These are phyloP conservation scores for Sporothrix pallida DNA, from an alignment of 2,329 filamentous ascomycete species.

Conservation along the genomic window DNA sequence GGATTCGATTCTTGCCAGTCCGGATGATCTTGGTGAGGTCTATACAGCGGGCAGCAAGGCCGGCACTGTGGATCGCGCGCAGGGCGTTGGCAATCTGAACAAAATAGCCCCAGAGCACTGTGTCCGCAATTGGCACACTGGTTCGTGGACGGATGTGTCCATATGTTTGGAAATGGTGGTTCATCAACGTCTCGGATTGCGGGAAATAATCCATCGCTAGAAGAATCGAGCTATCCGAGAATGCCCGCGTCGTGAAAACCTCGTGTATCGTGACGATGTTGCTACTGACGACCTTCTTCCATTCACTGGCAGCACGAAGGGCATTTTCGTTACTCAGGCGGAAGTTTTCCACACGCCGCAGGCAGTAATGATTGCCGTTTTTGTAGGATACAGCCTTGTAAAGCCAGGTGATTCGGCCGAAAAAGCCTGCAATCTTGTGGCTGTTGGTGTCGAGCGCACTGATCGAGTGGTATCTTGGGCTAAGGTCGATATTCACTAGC, in stretches of 20 bases:
- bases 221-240: constrained; percentile 92
- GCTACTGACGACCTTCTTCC: constrained; percentile 83
- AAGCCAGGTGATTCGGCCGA: constrained; percentile 90
- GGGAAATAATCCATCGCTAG: constrained; percentile 95
- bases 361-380: constrained; percentile 84
- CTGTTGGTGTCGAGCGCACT: constrained; percentile 83
- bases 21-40: constrained; percentile 87
- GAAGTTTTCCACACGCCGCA: constrained; percentile 87
- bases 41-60: constrained; percentile 83
- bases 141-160: constrained; percentile 45
- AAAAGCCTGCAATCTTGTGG: constrained; percentile 54
- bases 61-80: constrained; percentile 79
- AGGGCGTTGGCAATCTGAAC: constrained; percentile 89
- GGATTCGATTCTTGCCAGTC: constrained; percentile 87
- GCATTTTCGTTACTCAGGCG: constrained; percentile 87
- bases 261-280: constrained; percentile 87
- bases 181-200: constrained; percentile 84
- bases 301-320: constrained; percentile 83
- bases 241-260: constrained; percentile 90
- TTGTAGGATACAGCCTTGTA: constrained; percentile 93
- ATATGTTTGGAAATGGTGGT: constrained; percentile 72
- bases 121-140: constrained; percentile 66
- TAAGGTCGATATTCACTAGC: constrained; percentile 61
- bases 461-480: constrained; percentile 80
- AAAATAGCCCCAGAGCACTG: constrained; percentile 87